phyloP scores from a whole-genome alignment of 202 grass and related monocot genomes.

The Schoenoplectus tabernaemontani region DNA sequence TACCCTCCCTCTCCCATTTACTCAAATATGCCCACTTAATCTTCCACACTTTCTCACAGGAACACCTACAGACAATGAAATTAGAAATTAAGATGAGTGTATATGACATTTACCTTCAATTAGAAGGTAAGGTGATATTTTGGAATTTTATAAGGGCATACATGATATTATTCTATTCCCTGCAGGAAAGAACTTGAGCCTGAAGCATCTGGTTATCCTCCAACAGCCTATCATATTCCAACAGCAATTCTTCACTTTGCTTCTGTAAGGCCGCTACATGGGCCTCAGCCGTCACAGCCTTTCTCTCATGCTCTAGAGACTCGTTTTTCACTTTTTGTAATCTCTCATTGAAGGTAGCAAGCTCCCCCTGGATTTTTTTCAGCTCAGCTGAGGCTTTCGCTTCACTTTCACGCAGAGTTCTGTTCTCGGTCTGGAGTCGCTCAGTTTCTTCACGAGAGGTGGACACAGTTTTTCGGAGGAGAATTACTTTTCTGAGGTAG shows the following conservation, averaged over 20 bases:
- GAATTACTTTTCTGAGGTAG: slow-evolving; percentile 60
- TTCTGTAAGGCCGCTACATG: slow-evolving; percentile 74
- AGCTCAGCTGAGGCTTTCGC: slow-evolving; percentile 38
- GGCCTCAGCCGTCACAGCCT: slow-evolving; percentile 38
- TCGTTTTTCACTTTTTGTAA: slow-evolving; percentile 59
- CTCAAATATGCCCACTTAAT: background rate
- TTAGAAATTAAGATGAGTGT: background rate
- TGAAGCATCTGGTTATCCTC: slow-evolving; percentile 96
- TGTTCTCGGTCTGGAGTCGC: slow-evolving; percentile 65
- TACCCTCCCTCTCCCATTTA: background rate
- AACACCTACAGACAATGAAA: background rate
- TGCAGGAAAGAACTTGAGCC: slow-evolving; percentile 50
- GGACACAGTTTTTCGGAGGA: slow-evolving; percentile 40
- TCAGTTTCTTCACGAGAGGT: slow-evolving; percentile 63
- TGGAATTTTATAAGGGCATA: background rate
- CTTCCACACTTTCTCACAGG: background rate
- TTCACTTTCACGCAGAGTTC: slow-evolving; percentile 51
- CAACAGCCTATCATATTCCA: slow-evolving; percentile 78
- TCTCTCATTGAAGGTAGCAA: slow-evolving; percentile 40
- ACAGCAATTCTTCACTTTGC: slow-evolving; percentile 73
- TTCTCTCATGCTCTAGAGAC: slow-evolving; percentile 44
- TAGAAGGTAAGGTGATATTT: background rate
- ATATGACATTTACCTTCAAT: no score
- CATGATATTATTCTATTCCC: slow-evolving; percentile 18
- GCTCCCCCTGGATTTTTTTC: slow-evolving; percentile 52